Evolutionary conservation across 371 early-diverging fungal genomes (phyloP), one percentile per base, ranked within the genome.

Genomic region (Mortierella sp.): DNA sequence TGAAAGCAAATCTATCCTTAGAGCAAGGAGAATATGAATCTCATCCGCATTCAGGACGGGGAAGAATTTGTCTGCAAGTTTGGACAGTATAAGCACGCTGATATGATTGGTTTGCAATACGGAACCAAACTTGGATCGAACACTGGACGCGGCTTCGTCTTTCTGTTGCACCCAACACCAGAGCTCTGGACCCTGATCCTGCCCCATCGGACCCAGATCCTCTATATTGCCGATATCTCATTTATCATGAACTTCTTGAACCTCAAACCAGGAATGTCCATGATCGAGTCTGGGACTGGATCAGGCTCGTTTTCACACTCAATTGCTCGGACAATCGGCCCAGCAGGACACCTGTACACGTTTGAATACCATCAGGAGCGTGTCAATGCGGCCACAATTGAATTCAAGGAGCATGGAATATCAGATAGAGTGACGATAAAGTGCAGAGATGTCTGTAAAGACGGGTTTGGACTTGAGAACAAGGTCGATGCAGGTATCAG

Each of bases 221-320:
- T 98, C 32, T 98, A 97, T 67, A 70, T 88, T 52, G 89, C 97
- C 27, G 98, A 98, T 79, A 96, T 96, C 66, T 90, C 97, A 9
- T 87, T 94, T 46, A 90, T 97, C 47, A 87, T 89, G 6, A 70
- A 85, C 19, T 82, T 84, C 51, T 84, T 98, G 15, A 92, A 95
- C 47, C 78, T 97, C 60, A 87, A 84, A 51, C 96, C 96, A 4
- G 97, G 98, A 19, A 82, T 82, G 39, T 80, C 84, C n/a, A 90
- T 97, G 55, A 85, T 97, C 32, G 98, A 98, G 79, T 90, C 93
- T n/a, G 96, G 97, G 9, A 97, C 98, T 12, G 98, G 98, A 11
- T 92, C 92, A 39, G 98, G 95, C 2, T 97, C 97, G 17, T 96
- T 97, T 59, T 94, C 97, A 4, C 98, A 97, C 70, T 93, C 95